A percentile compares a stretch with the other conserved stretches of the same genome.
These are phyloP conservation scores for Boehmeria nivea DNA, from an alignment of 306 rosid genomes.

Conservation along the genomic window DNA sequence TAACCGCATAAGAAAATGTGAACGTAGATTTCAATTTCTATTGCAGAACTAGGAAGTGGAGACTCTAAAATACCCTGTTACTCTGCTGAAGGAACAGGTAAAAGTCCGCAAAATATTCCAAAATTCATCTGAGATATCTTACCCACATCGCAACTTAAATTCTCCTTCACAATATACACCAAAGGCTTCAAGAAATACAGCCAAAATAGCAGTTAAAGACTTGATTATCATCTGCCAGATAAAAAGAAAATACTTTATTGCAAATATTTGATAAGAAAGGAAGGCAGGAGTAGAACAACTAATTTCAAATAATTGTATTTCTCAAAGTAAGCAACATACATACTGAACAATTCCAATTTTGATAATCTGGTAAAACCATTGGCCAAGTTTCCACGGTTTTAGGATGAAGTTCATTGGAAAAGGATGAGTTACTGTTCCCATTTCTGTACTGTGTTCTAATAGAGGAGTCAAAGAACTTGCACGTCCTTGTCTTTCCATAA, in stretches of 20 bases:
- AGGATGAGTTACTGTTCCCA: constrained; percentile 70
- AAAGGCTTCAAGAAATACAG: constrained; percentile 88
- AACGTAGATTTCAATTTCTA: too few relatives aligned
- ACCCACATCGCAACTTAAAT: constrained; percentile 89
- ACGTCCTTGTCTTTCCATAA: constrained; percentile 89
- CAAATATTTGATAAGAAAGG: constrained; percentile 5
- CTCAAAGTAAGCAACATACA: constrained; percentile 52
- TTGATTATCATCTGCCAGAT: constrained; percentile 83
- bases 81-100: neutral
- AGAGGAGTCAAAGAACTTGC: constrained; percentile 58
- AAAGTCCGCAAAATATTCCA: constrained; percentile 12
- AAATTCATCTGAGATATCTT: constrained; percentile 27
- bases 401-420: constrained; percentile 78
- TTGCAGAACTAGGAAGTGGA: too few relatives aligned
- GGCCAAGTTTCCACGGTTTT: constrained; percentile 90
- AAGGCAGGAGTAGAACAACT: constrained; percentile 14
- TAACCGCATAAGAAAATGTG: neutral
- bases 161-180: constrained; percentile 93
- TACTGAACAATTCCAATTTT: constrained; percentile 96
- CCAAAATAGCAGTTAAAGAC: constrained; percentile 68
- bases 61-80: too few relatives aligned
- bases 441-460: constrained; percentile 46
- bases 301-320: neutral
- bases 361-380: constrained; percentile 78
- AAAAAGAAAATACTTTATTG: constrained; percentile 19